Evolutionary conservation across 805 yeast genomes (phyloP).

Genomic region (Pichia scutulata): DNA sequence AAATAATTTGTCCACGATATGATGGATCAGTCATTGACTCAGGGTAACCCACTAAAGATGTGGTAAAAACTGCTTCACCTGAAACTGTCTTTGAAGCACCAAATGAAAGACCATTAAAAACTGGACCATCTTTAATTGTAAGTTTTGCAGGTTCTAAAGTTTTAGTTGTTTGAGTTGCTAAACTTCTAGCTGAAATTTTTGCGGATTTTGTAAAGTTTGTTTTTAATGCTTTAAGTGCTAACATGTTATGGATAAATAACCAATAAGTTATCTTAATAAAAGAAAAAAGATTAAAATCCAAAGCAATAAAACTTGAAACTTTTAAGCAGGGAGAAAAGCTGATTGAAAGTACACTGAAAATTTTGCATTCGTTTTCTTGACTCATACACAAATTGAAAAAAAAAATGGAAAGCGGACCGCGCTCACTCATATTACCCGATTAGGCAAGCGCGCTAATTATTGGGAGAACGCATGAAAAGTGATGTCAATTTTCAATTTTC

Average conservation of each 20-base stretch:
- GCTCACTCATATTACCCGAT: slow-evolving; percentile 9
- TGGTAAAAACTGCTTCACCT: slow-evolving; percentile 97
- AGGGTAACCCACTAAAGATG: slow-evolving; percentile 96
- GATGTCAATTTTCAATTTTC: slow-evolving; percentile 1
- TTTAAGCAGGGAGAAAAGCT: not conserved
- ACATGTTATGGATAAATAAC: slow-evolving; percentile 3
- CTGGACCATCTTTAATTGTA: slow-evolving; percentile 87
- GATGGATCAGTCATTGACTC: slow-evolving; percentile 99
- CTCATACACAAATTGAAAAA: not conserved
- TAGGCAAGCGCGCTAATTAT: slow-evolving; percentile 10
- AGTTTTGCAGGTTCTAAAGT: slow-evolving; percentile 75
- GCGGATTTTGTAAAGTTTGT: not conserved
- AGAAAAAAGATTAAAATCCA: not conserved
- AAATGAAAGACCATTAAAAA: slow-evolving; percentile 86
- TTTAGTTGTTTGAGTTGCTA: slow-evolving; percentile 25
- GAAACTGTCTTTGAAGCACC: slow-evolving; percentile 90
- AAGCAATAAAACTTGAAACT: not conserved
- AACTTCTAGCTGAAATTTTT: slow-evolving; percentile 3
- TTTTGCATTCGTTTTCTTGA: slow-evolving; percentile 4
- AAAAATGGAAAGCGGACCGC: slow-evolving; percentile 7
- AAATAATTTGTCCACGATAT: slow-evolving; percentile 92
- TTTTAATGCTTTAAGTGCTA: slow-evolving; percentile 11
- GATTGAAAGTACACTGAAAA: not conserved
- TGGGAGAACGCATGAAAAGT: not conserved
- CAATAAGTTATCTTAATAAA: not conserved